A percentile compares a stretch with the other conserved stretches of the same genome.
These are phyloP conservation scores for Kwoniella shandongensis DNA, from an alignment of 768 basidiomycete species.

Conservation along the genomic window DNA sequence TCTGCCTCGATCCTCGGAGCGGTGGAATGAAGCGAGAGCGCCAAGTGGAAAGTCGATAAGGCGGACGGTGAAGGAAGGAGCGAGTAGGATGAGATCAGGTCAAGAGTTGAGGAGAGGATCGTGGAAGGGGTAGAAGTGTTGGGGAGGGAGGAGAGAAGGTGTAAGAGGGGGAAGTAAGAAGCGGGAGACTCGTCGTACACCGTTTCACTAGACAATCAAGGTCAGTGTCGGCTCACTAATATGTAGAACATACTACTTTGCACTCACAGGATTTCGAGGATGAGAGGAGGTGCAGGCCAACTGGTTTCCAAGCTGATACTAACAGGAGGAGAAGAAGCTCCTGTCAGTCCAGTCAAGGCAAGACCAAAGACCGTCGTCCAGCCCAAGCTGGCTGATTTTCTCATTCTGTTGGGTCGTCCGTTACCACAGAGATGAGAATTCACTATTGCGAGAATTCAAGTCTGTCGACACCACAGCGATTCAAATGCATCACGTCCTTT, in stretches of 20 bases:
- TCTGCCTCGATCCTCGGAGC: slow-evolving; percentile 81
- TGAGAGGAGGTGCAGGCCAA: slow-evolving; percentile 65
- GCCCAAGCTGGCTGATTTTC: not conserved
- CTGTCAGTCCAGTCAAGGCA: slow-evolving; percentile 6
- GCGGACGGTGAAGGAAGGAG: slow-evolving; percentile 60
- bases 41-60: slow-evolving; percentile 65
- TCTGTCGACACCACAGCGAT: too few relatives aligned
- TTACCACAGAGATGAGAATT: too few relatives aligned
- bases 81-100: slow-evolving; percentile 47
- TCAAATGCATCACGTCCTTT: too few relatives aligned
- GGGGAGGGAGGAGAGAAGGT: slow-evolving; percentile 60
- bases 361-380: slow-evolving; percentile 3
- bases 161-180: slow-evolving; percentile 74
- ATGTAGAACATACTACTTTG: not conserved
- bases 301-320: slow-evolving; percentile 65
- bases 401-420: too few relatives aligned
- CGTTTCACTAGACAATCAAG: slow-evolving; percentile 65
- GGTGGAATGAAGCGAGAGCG: slow-evolving; percentile 73
- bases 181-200: slow-evolving; percentile 69
- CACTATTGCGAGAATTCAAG: too few relatives aligned
- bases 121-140: slow-evolving; percentile 40
- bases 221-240: not conserved
- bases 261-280: slow-evolving; percentile 68
- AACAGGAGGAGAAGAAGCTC: slow-evolving; percentile 57
- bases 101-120: slow-evolving; percentile 38